phyloP scores from a whole-genome alignment of 2,329 filamentous ascomycete species.

The Aureobasidium vineae region DNA sequence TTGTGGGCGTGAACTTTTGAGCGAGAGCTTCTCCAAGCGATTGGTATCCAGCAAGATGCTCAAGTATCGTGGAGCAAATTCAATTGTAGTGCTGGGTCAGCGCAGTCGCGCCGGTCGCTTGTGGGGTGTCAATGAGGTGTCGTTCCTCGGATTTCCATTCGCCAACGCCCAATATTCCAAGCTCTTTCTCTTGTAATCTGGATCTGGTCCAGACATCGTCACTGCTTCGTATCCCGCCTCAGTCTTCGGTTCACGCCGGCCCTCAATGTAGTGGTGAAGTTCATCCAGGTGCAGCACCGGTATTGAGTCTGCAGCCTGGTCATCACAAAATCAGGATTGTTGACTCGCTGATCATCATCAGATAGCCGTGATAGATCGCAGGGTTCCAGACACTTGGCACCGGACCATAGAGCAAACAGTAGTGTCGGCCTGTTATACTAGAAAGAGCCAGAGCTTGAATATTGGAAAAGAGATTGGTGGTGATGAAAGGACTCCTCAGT shows the following conservation, averaged over 20 bases:
- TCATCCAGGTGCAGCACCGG: not conserved
- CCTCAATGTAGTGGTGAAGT: not conserved
- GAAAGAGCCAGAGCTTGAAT: not conserved
- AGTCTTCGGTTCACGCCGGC: not conserved
- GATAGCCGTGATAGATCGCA: not conserved
- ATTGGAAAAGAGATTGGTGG: not conserved
- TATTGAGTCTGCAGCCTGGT: not conserved
- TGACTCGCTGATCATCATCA: not conserved
- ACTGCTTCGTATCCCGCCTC: not conserved
- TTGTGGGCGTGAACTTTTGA: not conserved
- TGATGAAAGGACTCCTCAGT: not conserved
- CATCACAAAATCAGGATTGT: not conserved
- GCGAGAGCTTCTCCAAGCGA: not conserved
- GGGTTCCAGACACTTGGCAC: not conserved
- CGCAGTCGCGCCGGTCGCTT: not conserved
- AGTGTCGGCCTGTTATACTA: constrained; percentile 5
- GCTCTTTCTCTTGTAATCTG: not conserved
- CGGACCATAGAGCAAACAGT: not conserved
- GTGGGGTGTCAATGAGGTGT: not conserved
- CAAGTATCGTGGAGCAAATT: not conserved
- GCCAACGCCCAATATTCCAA: not conserved
- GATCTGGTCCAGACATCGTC: not conserved
- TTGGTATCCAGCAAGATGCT: not conserved
- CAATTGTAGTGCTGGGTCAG: not conserved
- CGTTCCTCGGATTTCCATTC: not conserved